Percentiles rank a stretch among this genome's conserved stretches.
These are phyloP conservation scores for Carallia brachiata DNA, from an alignment of 345 rosid species.

Conservation along the genomic window DNA sequence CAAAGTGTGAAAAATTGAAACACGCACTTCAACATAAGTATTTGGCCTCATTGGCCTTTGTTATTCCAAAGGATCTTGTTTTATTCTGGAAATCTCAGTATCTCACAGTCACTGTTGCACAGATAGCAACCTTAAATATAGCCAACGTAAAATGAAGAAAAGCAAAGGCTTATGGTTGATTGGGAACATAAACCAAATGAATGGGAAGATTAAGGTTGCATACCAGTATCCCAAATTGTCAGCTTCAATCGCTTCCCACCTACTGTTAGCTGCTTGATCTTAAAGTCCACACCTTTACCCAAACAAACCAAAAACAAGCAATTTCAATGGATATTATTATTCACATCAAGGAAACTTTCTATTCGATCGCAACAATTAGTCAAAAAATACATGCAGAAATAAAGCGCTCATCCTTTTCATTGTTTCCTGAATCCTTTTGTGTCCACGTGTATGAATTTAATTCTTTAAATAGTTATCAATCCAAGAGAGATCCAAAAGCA, in stretches of 20 bases:
- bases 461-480: not conserved
- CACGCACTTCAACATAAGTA: no score
- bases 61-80: not conserved
- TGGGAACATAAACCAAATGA: not conserved
- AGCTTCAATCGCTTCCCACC: slow-evolving; percentile 85
- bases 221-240: slow-evolving; percentile 98
- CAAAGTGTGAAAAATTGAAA: no score
- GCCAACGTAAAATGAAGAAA: not conserved
- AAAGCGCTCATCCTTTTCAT: not conserved
- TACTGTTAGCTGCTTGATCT: slow-evolving; percentile 78
- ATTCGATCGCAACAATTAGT: not conserved
- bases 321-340: not conserved
- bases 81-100: not conserved
- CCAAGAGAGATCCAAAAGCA: slow-evolving; percentile 15
- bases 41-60: no score
- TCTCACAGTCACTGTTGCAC: slow-evolving; percentile 16
- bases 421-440: not conserved
- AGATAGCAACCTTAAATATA: not conserved
- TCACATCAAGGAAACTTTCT: not conserved
- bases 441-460: no score
- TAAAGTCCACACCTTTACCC: slow-evolving; percentile 82
- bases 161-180: not conserved
- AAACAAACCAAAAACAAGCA: not conserved
- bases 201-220: slow-evolving; percentile 4
- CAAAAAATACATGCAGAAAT: not conserved